Evolutionary conservation across 2,329 filamentous ascomycete species (phyloP).

Genomic region (Coleophoma eucalyptorum): DNA sequence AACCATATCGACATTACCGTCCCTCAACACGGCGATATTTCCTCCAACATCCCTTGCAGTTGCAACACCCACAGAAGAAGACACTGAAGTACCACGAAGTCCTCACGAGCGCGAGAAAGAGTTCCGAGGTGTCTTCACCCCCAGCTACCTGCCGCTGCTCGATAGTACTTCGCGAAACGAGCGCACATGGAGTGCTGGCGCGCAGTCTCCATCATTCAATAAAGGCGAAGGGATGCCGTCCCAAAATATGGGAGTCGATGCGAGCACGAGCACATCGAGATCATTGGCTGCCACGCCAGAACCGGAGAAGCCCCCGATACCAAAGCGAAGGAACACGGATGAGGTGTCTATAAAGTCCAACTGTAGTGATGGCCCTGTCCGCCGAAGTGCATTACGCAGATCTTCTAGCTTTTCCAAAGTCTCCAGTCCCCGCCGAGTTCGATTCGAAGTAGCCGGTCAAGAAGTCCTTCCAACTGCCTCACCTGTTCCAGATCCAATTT

Average conservation of each 20-base stretch:
- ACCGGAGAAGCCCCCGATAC: constrained; percentile 14
- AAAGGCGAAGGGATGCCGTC: constrained; percentile 14
- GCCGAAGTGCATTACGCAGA: constrained; percentile 54
- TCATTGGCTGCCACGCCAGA: constrained; percentile 19
- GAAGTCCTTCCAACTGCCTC: constrained; percentile 59
- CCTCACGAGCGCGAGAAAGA: constrained; percentile 54
- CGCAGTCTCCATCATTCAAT: constrained; percentile 5
- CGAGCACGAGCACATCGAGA: constrained; percentile 14
- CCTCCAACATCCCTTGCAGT: constrained; percentile 32
- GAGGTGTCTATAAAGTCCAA: constrained; percentile 45
- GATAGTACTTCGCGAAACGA: constrained; percentile 33
- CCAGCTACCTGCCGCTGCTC: constrained; percentile 57
- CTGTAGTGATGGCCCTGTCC: constrained; percentile 43
- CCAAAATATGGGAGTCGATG: constrained; percentile 8
- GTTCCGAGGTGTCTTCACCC: constrained; percentile 60
- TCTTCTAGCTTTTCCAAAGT: constrained; percentile 45
- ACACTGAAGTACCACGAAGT: constrained; percentile 31
- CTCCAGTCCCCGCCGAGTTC: constrained; percentile 56
- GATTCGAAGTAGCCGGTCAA: constrained; percentile 56
- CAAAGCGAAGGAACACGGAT: constrained; percentile 25
- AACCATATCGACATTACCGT: constrained; percentile 22
- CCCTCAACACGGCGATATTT: constrained; percentile 12
- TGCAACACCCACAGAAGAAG: constrained; percentile 23
- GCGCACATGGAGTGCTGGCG: constrained; percentile 18
- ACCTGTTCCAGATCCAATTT: constrained; percentile 28